Conservation (phyloP, 108 stramenopile genomes). For the Skeletonema costatum region DNA sequence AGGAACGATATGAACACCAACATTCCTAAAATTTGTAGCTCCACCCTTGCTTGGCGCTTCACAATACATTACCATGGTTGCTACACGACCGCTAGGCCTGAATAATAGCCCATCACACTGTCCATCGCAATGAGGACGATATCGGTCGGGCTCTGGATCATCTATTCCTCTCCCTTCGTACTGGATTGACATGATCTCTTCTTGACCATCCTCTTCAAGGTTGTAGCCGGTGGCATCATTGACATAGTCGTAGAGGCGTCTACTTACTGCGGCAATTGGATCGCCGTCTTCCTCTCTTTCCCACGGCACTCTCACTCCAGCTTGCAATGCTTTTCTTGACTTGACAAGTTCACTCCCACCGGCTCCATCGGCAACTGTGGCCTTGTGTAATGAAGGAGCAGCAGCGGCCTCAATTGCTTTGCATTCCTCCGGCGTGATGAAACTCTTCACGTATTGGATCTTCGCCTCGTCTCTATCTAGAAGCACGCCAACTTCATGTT, state of each 20-base stretch:
- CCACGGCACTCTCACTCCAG: slow-evolving; percentile 80
- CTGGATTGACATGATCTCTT: slow-evolving; percentile 87
- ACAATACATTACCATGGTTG: slow-evolving; percentile 95
- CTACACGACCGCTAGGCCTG: slow-evolving; percentile 76
- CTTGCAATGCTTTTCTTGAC: slow-evolving; percentile 81
- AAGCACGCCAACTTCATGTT: slow-evolving; percentile 47
- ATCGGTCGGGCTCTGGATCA: slow-evolving; percentile 76
- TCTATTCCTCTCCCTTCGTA: slow-evolving; percentile 72
- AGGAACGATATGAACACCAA: slow-evolving; percentile 77
- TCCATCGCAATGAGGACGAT: slow-evolving; percentile 95
- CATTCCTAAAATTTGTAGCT: slow-evolving; percentile 87
- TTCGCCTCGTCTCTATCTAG: slow-evolving; percentile 66
- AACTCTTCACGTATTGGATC: slow-evolving; percentile 78
- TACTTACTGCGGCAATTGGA: slow-evolving; percentile 60
- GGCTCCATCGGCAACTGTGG: slow-evolving; percentile 85
- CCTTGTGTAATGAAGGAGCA: slow-evolving; percentile 59
- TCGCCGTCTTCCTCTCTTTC: slow-evolving; percentile 68
- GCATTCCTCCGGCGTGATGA: slow-evolving; percentile 86
- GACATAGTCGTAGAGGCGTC: slow-evolving; percentile 73
- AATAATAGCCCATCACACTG: slow-evolving; percentile 72
- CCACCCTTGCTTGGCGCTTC: slow-evolving; percentile 77
- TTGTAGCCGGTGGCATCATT: slow-evolving; percentile 74
- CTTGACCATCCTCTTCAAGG: slow-evolving; percentile 71
- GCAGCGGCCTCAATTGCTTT: slow-evolving; percentile 67
- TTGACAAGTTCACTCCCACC: slow-evolving; percentile 70